phyloP scores from a whole-genome alignment of 768 basidiomycete genomes.

The Pleurotus salmoneostramineus region DNA sequence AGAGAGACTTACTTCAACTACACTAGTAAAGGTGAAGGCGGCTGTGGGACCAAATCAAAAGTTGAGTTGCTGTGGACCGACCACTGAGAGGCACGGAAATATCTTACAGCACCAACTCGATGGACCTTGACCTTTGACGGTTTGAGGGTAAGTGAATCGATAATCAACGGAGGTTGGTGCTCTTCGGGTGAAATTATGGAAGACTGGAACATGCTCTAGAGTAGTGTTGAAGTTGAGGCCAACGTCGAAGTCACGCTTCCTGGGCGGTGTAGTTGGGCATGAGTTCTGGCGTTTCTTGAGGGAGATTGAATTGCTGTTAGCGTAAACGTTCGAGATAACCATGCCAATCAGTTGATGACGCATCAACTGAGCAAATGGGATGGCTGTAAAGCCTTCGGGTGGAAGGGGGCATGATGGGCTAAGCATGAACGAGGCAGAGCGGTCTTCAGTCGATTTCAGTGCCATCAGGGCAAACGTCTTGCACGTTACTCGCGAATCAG shows the following conservation, averaged over 20 bases:
- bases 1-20: background rate
- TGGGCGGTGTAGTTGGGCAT: background rate
- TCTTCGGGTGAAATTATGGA: background rate
- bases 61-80: background rate
- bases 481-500: background rate
- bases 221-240: background rate
- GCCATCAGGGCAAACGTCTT: background rate
- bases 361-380: background rate
- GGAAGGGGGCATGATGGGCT: background rate
- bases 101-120: background rate
- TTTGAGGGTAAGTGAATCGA: background rate
- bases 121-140: background rate
- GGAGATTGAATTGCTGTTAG: background rate
- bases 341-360: background rate
- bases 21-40: background rate
- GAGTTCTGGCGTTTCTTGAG: background rate
- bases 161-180: background rate
- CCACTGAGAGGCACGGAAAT: background rate
- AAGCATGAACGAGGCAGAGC: background rate
- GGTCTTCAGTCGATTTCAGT: background rate
- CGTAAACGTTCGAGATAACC: background rate
- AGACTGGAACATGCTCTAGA: background rate
- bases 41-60: background rate
- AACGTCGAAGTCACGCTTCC: background rate
- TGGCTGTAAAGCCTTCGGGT: background rate